Conservation (phyloP, 2,329 filamentous ascomycete genomes). For the Scopulariopsis brevicaulis region DNA sequence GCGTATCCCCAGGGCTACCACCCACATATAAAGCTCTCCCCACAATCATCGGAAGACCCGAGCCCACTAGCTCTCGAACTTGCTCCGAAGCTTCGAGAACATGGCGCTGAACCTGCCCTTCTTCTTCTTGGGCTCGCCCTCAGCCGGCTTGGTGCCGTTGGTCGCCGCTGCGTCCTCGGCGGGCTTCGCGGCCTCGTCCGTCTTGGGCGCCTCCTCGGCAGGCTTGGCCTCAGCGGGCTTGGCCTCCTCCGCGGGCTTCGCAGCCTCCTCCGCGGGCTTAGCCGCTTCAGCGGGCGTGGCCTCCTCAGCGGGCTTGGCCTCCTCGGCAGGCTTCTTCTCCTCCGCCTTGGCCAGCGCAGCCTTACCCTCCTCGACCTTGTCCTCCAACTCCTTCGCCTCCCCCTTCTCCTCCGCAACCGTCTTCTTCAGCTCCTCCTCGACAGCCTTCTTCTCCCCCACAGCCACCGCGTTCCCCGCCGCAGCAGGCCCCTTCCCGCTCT, state of each 20-base stretch:
- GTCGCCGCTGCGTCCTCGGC: slow-evolving; percentile 8
- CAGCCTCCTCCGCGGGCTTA: slow-evolving; percentile 8
- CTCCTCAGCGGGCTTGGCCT: slow-evolving; percentile 7
- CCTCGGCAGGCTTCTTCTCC: slow-evolving; percentile 56
- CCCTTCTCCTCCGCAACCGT: slow-evolving; percentile 52
- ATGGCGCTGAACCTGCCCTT: slow-evolving; percentile 53
- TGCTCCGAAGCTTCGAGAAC: slow-evolving; percentile 32
- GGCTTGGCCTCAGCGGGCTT: background rate
- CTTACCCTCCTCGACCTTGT: slow-evolving; percentile 34
- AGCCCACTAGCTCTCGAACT: slow-evolving; percentile 1
- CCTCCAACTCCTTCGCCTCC: slow-evolving; percentile 48
- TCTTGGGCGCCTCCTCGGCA: background rate
- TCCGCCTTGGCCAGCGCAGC: slow-evolving; percentile 52
- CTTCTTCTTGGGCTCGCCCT: slow-evolving; percentile 42
- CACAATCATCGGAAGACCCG: background rate
- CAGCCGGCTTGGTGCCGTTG: slow-evolving; percentile 12
- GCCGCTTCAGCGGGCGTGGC: slow-evolving; percentile 8
- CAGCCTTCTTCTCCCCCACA: slow-evolving; percentile 2
- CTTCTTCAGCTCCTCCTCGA: slow-evolving; percentile 5
- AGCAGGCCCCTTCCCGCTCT: slow-evolving; percentile 44
- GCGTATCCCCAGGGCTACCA: background rate
- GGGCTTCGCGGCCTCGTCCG: background rate
- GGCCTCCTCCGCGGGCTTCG: slow-evolving; percentile 1
- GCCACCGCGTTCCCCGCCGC: background rate
- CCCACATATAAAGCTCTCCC: background rate